Conservation (phyloP, 2,329 filamentous ascomycete genomes). For the Fusarium begoniae region DNA sequence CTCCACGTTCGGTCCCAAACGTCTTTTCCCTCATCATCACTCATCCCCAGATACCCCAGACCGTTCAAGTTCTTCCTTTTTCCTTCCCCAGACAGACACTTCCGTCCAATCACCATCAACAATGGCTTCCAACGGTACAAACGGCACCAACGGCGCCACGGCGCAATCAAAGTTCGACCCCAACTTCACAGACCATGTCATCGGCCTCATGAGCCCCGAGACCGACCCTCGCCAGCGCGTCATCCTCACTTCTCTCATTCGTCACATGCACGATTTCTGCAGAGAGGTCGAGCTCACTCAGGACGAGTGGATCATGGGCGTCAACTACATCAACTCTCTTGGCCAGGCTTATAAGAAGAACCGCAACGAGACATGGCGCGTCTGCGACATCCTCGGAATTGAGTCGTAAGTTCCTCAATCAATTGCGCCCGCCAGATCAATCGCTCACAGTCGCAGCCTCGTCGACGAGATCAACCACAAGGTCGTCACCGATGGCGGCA, state of each 20-base stretch:
- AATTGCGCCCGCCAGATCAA: neutral
- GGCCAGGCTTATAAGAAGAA: constrained; percentile 74
- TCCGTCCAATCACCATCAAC: neutral
- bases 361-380: constrained; percentile 77
- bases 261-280: constrained; percentile 80
- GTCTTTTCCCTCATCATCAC: neutral
- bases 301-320: constrained; percentile 80
- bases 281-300: constrained; percentile 80
- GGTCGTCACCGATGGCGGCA: constrained; percentile 67
- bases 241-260: constrained; percentile 71
- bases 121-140: constrained; percentile 36
- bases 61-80: neutral
- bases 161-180: constrained; percentile 69
- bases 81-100: neutral
- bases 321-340: constrained; percentile 78
- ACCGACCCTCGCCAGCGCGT: constrained; percentile 70
- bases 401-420: constrained; percentile 65
- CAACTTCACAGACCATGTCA: constrained; percentile 77
- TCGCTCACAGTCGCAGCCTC: constrained; percentile 5
- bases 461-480: constrained; percentile 68
- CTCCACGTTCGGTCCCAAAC: neutral
- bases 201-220: constrained; percentile 77
- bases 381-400: constrained; percentile 78
- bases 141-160: constrained; percentile 23
- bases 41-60: constrained; percentile 4